Conservation (phyloP, 495 filamentous ascomycete species). For the Tuber brumale region DNA sequence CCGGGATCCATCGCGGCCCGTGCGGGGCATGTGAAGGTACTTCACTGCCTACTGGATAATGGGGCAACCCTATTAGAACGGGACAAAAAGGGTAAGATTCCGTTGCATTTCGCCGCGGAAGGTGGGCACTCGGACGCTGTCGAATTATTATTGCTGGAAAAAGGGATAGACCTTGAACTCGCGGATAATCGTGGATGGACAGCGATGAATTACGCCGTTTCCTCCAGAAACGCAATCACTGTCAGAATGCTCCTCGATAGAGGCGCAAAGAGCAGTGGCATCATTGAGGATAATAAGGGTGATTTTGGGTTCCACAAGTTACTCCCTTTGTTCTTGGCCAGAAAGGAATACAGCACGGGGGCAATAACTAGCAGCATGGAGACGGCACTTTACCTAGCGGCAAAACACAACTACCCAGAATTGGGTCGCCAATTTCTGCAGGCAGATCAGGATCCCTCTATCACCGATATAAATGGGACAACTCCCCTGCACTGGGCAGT, state of each 20-base stretch:
- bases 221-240: not conserved
- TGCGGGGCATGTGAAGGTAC: constrained; percentile 42
- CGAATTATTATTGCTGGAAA: constrained; percentile 35
- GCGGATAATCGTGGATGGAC: constrained; percentile 35
- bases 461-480: not conserved
- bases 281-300: not conserved
- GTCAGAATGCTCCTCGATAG: constrained; percentile 9
- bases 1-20: constrained; percentile 42
- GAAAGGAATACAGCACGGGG: not conserved
- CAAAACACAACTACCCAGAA: not conserved
- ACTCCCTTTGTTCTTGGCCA: not conserved
- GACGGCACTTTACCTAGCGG: not conserved
- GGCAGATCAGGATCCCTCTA: not conserved
- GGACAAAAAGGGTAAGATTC: constrained; percentile 42
- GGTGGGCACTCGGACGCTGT: constrained; percentile 37
- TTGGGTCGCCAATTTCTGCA: not conserved
- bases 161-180: constrained; percentile 29
- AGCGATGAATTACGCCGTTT: constrained; percentile 43
- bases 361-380: not conserved
- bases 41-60: constrained; percentile 43
- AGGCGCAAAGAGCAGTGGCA: constrained; percentile 2
- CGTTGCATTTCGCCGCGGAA: constrained; percentile 42
- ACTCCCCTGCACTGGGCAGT: constrained; percentile 2
- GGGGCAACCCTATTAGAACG: constrained; percentile 42
- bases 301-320: not conserved